Percentiles rank a stretch among this genome's conserved stretches.
Evolutionary conservation across 2,329 filamentous ascomycete species (phyloP).

Genomic region (Aspergillus floridensis): DNA sequence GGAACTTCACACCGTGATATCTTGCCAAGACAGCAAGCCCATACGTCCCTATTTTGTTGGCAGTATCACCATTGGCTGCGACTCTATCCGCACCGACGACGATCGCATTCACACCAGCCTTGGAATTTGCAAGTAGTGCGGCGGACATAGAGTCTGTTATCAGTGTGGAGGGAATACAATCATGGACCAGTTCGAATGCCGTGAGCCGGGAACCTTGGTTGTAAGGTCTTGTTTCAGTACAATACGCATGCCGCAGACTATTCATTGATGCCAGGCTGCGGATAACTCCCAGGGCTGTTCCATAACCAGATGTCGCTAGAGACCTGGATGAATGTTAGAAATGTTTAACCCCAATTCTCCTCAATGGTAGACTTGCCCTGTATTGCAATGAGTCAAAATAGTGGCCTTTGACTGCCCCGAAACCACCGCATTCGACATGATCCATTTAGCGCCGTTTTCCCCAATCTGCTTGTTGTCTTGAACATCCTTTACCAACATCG

Average conservation of each 20-base stretch:
- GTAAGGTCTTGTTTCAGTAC: conserved; percentile 94
- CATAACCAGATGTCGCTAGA: conserved; percentile 94
- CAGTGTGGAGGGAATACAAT: conserved; percentile 84
- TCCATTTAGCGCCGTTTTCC: conserved; percentile 77
- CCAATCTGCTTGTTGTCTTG: conserved; percentile 86
- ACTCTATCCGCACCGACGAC: conserved; percentile 95
- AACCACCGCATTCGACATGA: conserved; percentile 57
- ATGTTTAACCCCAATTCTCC: background rate
- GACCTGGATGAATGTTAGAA: conserved; percentile 55
- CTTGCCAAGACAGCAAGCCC: conserved; percentile 84
- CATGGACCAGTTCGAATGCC: conserved; percentile 93
- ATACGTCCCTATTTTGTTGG: conserved; percentile 98
- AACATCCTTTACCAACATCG: conserved; percentile 83
- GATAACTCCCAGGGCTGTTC: conserved; percentile 91
- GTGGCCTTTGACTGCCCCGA: conserved; percentile 61
- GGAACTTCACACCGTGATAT: conserved; percentile 86
- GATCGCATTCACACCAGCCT: conserved; percentile 74
- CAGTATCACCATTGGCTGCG: conserved; percentile 93
- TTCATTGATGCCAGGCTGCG: conserved; percentile 69
- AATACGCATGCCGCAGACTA: conserved; percentile 79
- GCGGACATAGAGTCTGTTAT: conserved; percentile 97
- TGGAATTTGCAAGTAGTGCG: conserved; percentile 64
- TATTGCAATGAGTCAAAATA: conserved; percentile 98
- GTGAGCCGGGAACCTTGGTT: conserved; percentile 96
- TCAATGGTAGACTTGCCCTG: conserved; percentile 59